phyloP scores from a whole-genome alignment of 164 flowering plant species.

The Magnolia changhungtana region DNA sequence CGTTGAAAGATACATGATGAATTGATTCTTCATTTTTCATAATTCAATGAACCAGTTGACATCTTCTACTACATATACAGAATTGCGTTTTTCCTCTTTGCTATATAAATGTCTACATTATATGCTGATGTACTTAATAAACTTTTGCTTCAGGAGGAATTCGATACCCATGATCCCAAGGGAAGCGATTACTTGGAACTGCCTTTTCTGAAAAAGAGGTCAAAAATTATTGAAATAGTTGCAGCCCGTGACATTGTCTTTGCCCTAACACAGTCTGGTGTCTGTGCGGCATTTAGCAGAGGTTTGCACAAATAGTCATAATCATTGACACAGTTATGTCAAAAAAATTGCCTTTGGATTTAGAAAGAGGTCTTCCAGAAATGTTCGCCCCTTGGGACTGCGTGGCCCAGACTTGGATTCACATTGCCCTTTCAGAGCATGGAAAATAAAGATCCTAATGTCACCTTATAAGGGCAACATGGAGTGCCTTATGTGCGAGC shows the following conservation, averaged over 20 bases:
- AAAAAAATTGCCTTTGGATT: background rate
- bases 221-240: slow-evolving; percentile 94
- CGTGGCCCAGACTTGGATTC: background rate
- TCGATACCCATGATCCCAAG: slow-evolving; percentile 96
- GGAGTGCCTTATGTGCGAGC: background rate
- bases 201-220: slow-evolving; percentile 78
- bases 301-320: slow-evolving; percentile 31
- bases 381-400: background rate
- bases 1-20: background rate
- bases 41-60: too few species aligned
- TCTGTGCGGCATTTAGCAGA: slow-evolving; percentile 98
- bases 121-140: background rate
- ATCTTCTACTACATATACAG: too few species aligned
- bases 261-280: slow-evolving; percentile 98
- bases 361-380: background rate
- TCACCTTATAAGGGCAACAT: background rate
- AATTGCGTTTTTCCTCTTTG: background rate
- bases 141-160: slow-evolving; percentile 63
- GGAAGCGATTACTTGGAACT: slow-evolving; percentile 67
- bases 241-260: slow-evolving; percentile 96
- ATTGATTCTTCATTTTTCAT: background rate
- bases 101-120: background rate
- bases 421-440: too few species aligned
- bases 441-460: background rate
- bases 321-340: background rate